Conservation (phyloP, 495 filamentous ascomycete genomes). For the Niebla homalea region DNA sequence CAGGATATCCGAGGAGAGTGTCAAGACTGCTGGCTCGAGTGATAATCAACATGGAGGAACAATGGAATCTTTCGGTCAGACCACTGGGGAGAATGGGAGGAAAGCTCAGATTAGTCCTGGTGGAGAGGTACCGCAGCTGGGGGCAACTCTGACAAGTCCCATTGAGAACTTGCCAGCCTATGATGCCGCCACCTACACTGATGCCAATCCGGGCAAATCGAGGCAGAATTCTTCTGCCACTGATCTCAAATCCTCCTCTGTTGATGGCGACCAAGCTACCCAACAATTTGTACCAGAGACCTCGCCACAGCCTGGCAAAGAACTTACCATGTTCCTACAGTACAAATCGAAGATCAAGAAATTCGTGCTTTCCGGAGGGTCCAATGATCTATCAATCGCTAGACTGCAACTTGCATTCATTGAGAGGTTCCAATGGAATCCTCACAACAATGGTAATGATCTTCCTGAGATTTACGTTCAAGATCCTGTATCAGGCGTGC, state of each 20-base stretch:
- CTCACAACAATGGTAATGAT: slow-evolving; percentile 83
- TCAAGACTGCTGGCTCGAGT: slow-evolving; percentile 30
- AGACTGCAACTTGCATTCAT: slow-evolving; percentile 94
- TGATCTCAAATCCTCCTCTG: slow-evolving; percentile 11
- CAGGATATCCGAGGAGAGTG: slow-evolving; percentile 51
- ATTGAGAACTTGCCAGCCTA: slow-evolving; percentile 8
- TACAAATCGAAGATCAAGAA: slow-evolving; percentile 97
- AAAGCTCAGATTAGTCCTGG: slow-evolving; percentile 29
- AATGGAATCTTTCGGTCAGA: slow-evolving; percentile 30
- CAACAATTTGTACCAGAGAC: slow-evolving; percentile 52
- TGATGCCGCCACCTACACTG: background rate
- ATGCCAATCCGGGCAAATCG: slow-evolving; percentile 4
- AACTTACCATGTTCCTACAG: slow-evolving; percentile 90
- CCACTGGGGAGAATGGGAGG: slow-evolving; percentile 49
- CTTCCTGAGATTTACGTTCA: slow-evolving; percentile 96
- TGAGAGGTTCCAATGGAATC: slow-evolving; percentile 98
- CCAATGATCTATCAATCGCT: slow-evolving; percentile 68
- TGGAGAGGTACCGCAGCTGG: slow-evolving; percentile 16
- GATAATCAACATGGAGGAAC: slow-evolving; percentile 25
- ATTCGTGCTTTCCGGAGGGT: slow-evolving; percentile 74
- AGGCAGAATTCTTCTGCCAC: slow-evolving; percentile 12
- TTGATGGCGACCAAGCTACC: slow-evolving; percentile 24
- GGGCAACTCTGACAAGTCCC: slow-evolving; percentile 25
- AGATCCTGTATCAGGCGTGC: slow-evolving; percentile 84
- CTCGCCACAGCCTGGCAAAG: slow-evolving; percentile 67